Evolutionary conservation across 2,329 filamentous ascomycete genomes (phyloP), one percentile per base, ranked within the genome.

Genomic region (Beauveria scarabaeidicola): DNA sequence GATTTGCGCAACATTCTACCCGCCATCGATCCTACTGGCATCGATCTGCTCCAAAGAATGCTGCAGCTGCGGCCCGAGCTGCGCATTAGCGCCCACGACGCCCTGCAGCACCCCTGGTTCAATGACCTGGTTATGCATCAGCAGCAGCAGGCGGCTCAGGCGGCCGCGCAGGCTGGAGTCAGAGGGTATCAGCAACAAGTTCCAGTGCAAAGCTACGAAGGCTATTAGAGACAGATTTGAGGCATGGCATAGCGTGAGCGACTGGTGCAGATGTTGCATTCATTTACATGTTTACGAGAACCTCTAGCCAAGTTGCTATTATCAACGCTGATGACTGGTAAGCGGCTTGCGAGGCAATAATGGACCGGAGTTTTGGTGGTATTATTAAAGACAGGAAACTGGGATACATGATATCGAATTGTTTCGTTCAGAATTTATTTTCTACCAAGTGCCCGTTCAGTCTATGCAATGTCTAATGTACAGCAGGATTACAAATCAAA

Each of bases 41-140:
- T 99, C 68, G 91, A 96, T 70, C 78, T 99, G 52, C 79, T 99
- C 64, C 87, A 89, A 68, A 83, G 89, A 62, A 96, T 99, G 90
- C 83, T 99, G 32, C 93, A 97, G 72, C 78, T 97, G 58, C 84
- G 92, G 36, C 94, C 94, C 0, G 94, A 99, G 74, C 85, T 96
- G 74, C 85, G 94, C 59, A 89, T 96, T 69, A 92, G 89, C 66
- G 94, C 94, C 2, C 81, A 87, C 55, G 90, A 96, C 63, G 92
- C 94, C 3, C 78, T 97, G 44, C 82, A 88, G 66, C 94, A 99
- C 72, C 90, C 88, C 0, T 99, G 94, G 94, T 99, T 99, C 77
- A 83, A 80, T 63, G 89, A 93, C 66, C 73, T 91, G 17, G 77
- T 85, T 15, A 78, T 84, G 67, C 78, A 81, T 61, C 78, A 83